phyloP scores from a whole-genome alignment of 441 rosid genomes.

The Omphalea diandra region DNA sequence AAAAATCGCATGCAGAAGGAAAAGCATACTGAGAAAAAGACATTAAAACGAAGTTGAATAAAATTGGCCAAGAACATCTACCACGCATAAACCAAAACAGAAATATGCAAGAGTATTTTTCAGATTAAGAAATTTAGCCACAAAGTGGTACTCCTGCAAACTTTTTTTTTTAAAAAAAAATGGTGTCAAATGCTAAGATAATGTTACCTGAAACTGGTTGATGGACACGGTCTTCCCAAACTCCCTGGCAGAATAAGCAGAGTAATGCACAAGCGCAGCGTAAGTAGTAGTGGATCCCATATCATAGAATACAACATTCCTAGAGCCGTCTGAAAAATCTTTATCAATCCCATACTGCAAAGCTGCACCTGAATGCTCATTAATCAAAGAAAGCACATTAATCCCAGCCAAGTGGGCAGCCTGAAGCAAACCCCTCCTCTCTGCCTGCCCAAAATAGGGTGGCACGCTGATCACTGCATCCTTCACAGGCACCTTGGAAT shows the following conservation, averaged over 20 bases:
- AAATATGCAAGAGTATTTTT: not conserved
- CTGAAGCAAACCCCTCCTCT: constrained; percentile 77
- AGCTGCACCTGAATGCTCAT: constrained; percentile 95
- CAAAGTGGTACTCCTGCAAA: not conserved
- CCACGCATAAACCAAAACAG: not conserved
- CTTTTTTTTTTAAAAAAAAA: no score
- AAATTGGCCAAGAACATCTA: not conserved
- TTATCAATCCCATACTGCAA: constrained; percentile 98
- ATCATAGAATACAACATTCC: constrained; percentile 86
- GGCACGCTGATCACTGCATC: constrained; percentile 84
- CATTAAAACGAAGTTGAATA: not conserved
- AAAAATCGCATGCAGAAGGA: not conserved
- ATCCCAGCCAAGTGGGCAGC: constrained; percentile 92
- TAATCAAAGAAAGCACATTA: constrained; percentile 69
- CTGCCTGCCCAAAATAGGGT: constrained; percentile 92
- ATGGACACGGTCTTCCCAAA: constrained; percentile 76
- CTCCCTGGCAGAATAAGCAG: constrained; percentile 76
- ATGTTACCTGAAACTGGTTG: constrained; percentile 86
- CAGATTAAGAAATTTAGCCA: not conserved
- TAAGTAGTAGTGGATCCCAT: constrained; percentile 93
- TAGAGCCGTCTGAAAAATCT: constrained; percentile 79
- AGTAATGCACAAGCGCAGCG: constrained; percentile 82
- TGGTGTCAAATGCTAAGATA: no score
- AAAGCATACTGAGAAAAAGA: not conserved
- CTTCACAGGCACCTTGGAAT: constrained; percentile 60